Percentiles rank a stretch among this genome's conserved stretches.
phyloP scores from a whole-genome alignment of 768 basidiomycete genomes.

The Hortiboletus campestris region DNA sequence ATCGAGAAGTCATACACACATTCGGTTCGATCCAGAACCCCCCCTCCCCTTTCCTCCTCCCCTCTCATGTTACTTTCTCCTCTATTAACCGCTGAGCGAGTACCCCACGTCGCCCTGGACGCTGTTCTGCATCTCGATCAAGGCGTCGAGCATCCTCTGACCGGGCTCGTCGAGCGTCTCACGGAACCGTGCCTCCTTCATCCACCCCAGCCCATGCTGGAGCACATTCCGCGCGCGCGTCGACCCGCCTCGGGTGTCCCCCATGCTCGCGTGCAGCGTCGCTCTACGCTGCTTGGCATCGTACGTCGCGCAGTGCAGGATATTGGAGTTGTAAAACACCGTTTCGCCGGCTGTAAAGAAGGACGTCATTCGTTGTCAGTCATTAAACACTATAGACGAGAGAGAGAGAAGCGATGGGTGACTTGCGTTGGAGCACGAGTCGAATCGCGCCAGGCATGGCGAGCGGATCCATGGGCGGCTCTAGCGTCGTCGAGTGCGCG shows the following conservation, averaged over 20 bases:
- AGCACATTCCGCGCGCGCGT: conserved; percentile 68
- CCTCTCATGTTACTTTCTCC: not conserved
- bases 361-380: not conserved
- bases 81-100: conserved; percentile 41
- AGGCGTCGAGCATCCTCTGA: conserved; percentile 55
- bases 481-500: conserved; percentile 46
- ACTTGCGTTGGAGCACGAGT: conserved; percentile 54
- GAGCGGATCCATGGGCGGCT: conserved; percentile 54
- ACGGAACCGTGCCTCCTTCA: conserved; percentile 52
- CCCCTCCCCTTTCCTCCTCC: no score
- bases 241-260: conserved; percentile 59
- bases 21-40: not conserved
- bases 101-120: conserved; percentile 46
- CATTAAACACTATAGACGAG: no score
- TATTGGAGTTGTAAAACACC: conserved; percentile 79
- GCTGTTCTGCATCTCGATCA: conserved; percentile 51
- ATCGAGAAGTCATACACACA: not conserved
- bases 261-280: conserved; percentile 71
- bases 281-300: conserved; percentile 46
- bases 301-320: conserved; percentile 73
- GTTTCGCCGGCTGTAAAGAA: conserved; percentile 57
- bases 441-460: conserved; percentile 69
- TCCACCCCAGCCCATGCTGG: conserved; percentile 73
- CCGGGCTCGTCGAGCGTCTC: conserved; percentile 45
- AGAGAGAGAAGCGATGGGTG: no score